A percentile compares a stretch with the other conserved stretches of the same genome.
phyloP scores from a whole-genome alignment of 2,329 filamentous ascomycete genomes.

The Colletotrichum lupini region DNA sequence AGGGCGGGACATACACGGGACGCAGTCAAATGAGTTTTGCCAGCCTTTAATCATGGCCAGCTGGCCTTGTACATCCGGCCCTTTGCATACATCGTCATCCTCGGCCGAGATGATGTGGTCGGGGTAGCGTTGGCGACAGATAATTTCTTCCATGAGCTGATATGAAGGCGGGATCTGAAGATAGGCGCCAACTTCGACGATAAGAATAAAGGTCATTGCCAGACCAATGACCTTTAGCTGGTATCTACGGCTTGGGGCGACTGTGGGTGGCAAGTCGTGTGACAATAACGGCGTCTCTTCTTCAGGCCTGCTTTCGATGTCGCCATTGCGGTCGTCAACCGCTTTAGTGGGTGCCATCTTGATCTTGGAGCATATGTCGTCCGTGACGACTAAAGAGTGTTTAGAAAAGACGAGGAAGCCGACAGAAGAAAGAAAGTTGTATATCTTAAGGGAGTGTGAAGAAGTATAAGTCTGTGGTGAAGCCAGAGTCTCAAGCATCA shows the following conservation, averaged over 20 bases:
- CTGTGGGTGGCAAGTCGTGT: conserved; percentile 34
- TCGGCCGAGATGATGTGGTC: conserved; percentile 46
- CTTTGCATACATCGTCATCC: conserved; percentile 62
- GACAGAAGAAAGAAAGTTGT: neutral
- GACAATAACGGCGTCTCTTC: conserved; percentile 35
- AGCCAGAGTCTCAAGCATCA: neutral
- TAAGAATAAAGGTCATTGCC: conserved; percentile 52
- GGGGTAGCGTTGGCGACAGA: conserved; percentile 62
- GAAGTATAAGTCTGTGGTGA: neutral
- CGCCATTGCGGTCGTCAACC: neutral
- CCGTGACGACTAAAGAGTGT: neutral
- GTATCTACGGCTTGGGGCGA: conserved; percentile 41
- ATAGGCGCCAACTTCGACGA: conserved; percentile 54
- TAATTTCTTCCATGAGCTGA: conserved; percentile 63
- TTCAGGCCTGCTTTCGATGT: conserved; percentile 9
- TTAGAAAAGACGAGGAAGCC: neutral
- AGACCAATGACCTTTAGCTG: conserved; percentile 45
- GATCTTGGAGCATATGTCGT: neutral
- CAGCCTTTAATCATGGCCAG: conserved; percentile 64
- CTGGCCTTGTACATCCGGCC: conserved; percentile 58
- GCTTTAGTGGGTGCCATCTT: conserved; percentile 11
- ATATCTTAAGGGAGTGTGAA: neutral
- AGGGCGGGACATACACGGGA: conserved; percentile 52
- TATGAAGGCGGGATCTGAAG: conserved; percentile 55
- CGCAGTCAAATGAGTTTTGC: conserved; percentile 54